Evolutionary conservation across 805 yeast genomes (phyloP).

Genomic region (Crinitomyces ghanaensis): DNA sequence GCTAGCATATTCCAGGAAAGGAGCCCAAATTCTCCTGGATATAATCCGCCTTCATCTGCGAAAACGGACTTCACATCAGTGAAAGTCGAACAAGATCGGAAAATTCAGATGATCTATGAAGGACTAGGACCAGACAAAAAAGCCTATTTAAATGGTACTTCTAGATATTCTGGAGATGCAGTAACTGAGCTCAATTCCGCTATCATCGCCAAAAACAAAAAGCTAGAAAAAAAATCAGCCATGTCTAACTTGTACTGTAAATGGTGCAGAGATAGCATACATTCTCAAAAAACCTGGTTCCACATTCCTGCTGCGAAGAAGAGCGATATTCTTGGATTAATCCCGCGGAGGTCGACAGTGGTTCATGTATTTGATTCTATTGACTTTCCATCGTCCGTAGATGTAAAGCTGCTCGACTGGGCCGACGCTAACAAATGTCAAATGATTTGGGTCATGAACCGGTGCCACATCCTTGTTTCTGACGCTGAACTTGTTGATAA

Average conservation of each 20-base stretch:
- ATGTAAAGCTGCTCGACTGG: conserved; percentile 25
- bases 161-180: conserved; percentile 1
- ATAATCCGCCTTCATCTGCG: conserved; percentile 3
- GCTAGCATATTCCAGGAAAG: conserved; percentile 6
- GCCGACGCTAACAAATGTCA: conserved; percentile 17
- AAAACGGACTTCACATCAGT: conserved; percentile 1
- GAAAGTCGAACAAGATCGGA: conserved; percentile 1
- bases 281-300: conserved; percentile 5
- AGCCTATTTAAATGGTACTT: conserved; percentile 8
- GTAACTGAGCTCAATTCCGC: conserved; percentile 1
- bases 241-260: conserved; percentile 11
- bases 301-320: conserved; percentile 11
- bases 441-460: conserved; percentile 27
- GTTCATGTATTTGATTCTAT: conserved; percentile 53
- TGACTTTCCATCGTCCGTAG: conserved; percentile 61
- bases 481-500: conserved; percentile 17
- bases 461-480: conserved; percentile 35
- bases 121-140: conserved; percentile 11
- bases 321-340: conserved; percentile 16
- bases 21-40: conserved; percentile 5
- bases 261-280: conserved; percentile 15
- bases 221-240: conserved; percentile 7
- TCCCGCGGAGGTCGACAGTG: conserved; percentile 38
- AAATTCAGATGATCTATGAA: conserved; percentile 5
- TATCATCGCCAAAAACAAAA: conserved; percentile 3